Conservation (phyloP, 495 filamentous ascomycete genomes). For the Staphylotrichum longicolle region DNA sequence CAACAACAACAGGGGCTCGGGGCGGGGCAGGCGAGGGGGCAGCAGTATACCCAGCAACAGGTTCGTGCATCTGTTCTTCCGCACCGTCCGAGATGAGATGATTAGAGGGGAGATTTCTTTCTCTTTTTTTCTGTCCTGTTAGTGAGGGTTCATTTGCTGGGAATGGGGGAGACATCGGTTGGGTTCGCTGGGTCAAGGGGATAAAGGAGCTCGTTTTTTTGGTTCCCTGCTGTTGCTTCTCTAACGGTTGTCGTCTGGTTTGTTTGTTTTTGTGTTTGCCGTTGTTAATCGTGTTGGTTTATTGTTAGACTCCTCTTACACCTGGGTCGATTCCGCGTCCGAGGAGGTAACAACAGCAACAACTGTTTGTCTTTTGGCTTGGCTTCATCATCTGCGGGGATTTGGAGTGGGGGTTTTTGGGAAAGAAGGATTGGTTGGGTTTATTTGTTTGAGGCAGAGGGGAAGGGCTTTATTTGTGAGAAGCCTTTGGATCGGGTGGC, state of each 20-base stretch:
- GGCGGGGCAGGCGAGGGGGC: neutral
- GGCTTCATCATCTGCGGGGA: neutral
- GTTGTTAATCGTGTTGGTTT: conserved; percentile 12
- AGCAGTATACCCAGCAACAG: conserved; percentile 11
- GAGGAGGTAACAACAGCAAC: neutral
- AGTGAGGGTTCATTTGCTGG: neutral
- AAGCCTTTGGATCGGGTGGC: neutral
- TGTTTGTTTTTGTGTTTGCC: neutral
- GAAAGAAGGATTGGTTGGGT: neutral
- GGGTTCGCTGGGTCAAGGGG: neutral
- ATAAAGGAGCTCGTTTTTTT: neutral
- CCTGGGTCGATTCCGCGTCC: conserved; percentile 13
- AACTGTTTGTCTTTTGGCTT: neutral
- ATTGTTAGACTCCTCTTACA: conserved; percentile 10
- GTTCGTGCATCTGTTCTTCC: conserved; percentile 19
- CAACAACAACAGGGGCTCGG: neutral
- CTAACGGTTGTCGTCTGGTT: neutral
- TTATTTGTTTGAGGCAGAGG: neutral
- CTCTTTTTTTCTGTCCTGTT: neutral
- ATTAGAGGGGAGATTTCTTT: neutral
- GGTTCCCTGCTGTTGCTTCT: no score
- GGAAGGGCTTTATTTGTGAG: neutral
- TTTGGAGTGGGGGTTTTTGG: neutral
- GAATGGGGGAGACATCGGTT: no score
- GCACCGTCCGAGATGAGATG: conserved; percentile 12